A percentile compares a stretch with the other conserved stretches of the same genome.
Evolutionary conservation across 352 stramenopile genomes (phyloP).

Genomic region (Phytophthora uliginosa): DNA sequence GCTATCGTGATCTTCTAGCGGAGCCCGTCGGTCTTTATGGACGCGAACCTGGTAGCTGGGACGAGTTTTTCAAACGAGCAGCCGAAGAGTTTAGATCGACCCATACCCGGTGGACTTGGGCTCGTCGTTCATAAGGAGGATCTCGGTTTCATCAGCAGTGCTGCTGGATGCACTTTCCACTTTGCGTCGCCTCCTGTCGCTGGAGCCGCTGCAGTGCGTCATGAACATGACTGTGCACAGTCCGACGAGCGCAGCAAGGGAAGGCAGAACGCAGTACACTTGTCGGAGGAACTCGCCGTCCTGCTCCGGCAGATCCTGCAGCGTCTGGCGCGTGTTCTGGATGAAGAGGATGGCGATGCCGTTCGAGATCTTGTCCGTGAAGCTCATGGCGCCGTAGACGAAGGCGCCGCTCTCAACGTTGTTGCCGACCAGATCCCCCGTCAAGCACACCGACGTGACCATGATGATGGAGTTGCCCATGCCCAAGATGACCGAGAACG

Average conservation of each 20-base stretch:
- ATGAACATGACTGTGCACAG: constrained; percentile 80
- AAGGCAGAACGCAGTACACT: constrained; percentile 80
- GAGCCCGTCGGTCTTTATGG: constrained; percentile 16
- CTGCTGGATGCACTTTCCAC: constrained; percentile 31
- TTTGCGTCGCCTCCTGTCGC: constrained; percentile 35
- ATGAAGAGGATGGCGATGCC: constrained; percentile 85
- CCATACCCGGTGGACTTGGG: constrained; percentile 27
- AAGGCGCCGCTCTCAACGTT: constrained; percentile 88
- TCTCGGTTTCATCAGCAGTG: constrained; percentile 41
- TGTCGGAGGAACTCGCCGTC: constrained; percentile 81
- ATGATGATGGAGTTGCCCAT: constrained; percentile 92
- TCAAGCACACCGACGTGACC: constrained; percentile 87
- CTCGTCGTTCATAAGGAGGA: constrained; percentile 30
- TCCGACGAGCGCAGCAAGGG: constrained; percentile 65
- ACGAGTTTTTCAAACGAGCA: not conserved
- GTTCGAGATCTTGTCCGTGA: constrained; percentile 91
- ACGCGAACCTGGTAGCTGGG: not conserved
- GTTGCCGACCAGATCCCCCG: constrained; percentile 85
- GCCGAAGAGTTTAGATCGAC: constrained; percentile 13
- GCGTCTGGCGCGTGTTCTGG: constrained; percentile 83
- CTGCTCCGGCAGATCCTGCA: constrained; percentile 59
- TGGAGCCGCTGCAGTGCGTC: constrained; percentile 62
- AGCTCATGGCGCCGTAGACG: constrained; percentile 90
- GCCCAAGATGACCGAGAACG: constrained; percentile 74
- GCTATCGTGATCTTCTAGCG: constrained; percentile 10